Base-by-base conservation (phyloP, 2,329 filamentous ascomycete species). In the Sporothrix protearum region DNA sequence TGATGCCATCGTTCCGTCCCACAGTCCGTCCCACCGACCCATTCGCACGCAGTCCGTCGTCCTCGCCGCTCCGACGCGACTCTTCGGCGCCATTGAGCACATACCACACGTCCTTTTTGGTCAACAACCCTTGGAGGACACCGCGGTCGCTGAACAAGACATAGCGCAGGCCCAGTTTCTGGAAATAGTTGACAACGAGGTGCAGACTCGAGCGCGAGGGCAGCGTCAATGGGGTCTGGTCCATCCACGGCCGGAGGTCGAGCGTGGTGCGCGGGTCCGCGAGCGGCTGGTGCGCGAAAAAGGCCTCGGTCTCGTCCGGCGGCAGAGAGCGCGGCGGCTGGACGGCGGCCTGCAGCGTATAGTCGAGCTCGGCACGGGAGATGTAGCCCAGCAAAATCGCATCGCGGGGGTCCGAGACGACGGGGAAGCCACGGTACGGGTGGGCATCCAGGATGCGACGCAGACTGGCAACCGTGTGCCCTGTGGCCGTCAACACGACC, bases 31-130 rank as follows among this genome's bases (percentile, higher is more conserved):
- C 57, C 3, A 22, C 5, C 7, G 30, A 39, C 5, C 8, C 59
- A 8, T 19, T 9, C 2, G 36, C 36, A 14, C 59, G 59, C 22
- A 64, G 14, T 12, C 91, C 88, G 69, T 89, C 89, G 73, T 93
- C 90, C 3, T 92, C 75, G 8, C 77, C 78, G 69, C 77, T 78
- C 25, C 84, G 81, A 33, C 85, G 82, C 70, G 86, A 87, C 79
- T 90, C 88, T 74, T 91, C 90, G 10, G 88, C 89, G 55, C 91
- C 92, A 78, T 97, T 93, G 61, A 98, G 84, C 51, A 98, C 89
- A 80, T 93, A 94, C 92, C 94, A 98, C 45, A 97, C 90, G 81
- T 99, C 96, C 83, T 99, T 99, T 84, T 98, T 98, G 25, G 96
- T 99, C 76, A 98, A 83, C 64, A 99, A 80, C 0, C 96, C 96